These are phyloP conservation scores for Akanthomyces dipterigenus DNA, from an alignment of 2,329 filamentous ascomycete species.

Conservation along the genomic window DNA sequence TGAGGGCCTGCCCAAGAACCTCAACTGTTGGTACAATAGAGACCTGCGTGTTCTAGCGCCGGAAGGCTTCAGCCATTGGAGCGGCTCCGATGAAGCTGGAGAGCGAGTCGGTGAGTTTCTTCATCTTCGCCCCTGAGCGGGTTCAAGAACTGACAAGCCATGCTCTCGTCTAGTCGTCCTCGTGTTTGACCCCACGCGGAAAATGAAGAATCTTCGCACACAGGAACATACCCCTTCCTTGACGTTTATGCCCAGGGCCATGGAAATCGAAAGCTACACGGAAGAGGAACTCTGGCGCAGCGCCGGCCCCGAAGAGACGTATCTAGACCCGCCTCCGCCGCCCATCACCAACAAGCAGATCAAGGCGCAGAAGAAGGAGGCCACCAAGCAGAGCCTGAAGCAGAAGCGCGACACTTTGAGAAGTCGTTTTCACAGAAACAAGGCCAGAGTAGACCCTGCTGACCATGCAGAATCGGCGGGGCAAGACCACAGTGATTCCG, in stretches of 20 bases:
- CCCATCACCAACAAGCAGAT: constrained; percentile 14
- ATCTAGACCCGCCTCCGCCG: constrained; percentile 21
- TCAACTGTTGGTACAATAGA: constrained; percentile 19
- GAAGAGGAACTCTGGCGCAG: constrained; percentile 22
- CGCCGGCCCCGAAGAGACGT: constrained; percentile 20
- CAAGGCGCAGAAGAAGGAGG: constrained; percentile 15
- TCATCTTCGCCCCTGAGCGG: too few relatives aligned
- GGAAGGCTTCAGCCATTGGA: constrained; percentile 22
- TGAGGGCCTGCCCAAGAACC: constrained; percentile 18
- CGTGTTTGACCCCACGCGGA: constrained; percentile 18
- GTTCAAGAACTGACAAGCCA: not conserved
- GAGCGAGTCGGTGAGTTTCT: constrained; percentile 17
- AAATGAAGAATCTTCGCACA: constrained; percentile 19
- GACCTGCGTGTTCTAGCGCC: constrained; percentile 23
- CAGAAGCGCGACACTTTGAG: constrained; percentile 9
- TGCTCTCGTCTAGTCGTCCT: constrained; percentile 17
- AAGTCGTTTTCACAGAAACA: not conserved
- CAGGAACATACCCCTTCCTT: constrained; percentile 17
- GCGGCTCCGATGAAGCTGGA: constrained; percentile 15
- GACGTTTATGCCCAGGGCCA: constrained; percentile 23
- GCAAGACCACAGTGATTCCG: not conserved
- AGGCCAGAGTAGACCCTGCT: not conserved
- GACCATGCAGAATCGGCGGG: constrained; percentile 11
- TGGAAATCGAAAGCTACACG: constrained; percentile 23
- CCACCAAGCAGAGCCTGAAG: constrained; percentile 8